Percentiles rank a stretch among this genome's conserved stretches.
phyloP scores from a whole-genome alignment of 2,329 filamentous ascomycete genomes.

The Coniochaeta sp. region DNA sequence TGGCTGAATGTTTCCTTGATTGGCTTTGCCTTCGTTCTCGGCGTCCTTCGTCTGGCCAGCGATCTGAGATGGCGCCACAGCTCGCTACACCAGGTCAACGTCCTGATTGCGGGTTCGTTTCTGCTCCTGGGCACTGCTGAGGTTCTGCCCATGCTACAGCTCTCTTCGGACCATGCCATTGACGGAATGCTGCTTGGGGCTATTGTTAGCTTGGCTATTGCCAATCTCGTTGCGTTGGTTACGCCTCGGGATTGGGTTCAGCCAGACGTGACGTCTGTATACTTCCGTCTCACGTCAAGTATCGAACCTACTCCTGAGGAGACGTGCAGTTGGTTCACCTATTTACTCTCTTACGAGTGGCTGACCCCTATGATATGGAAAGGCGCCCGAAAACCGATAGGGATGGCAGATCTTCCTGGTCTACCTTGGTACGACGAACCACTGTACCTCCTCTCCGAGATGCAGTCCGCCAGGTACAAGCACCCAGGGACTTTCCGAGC shows the following conservation, averaged over 20 bases:
- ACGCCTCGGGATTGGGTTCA: slow-evolving; percentile 46
- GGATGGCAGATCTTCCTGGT: slow-evolving; percentile 38
- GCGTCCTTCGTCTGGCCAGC: slow-evolving; percentile 32
- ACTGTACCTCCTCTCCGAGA: slow-evolving; percentile 33
- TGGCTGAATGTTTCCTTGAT: slow-evolving; percentile 27
- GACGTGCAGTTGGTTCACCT: slow-evolving; percentile 44
- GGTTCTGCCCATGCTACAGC: slow-evolving; percentile 10
- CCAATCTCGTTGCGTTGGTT: slow-evolving; percentile 30
- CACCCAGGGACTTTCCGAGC: slow-evolving; percentile 36
- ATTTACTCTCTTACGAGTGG: slow-evolving; percentile 45
- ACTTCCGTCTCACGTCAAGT: slow-evolving; percentile 26
- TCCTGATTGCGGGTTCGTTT: slow-evolving; percentile 29
- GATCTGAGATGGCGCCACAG: slow-evolving; percentile 36
- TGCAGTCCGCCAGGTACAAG: slow-evolving; percentile 34
- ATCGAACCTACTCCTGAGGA: slow-evolving; percentile 41
- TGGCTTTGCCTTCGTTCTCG: slow-evolving; percentile 34
- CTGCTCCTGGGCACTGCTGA: slow-evolving; percentile 22
- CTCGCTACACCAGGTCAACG: slow-evolving; percentile 41
- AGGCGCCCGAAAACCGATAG: slow-evolving; percentile 30
- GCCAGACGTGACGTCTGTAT: slow-evolving; percentile 28
- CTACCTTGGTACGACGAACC: slow-evolving; percentile 51
- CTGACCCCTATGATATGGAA: slow-evolving; percentile 37
- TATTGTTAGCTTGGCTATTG: slow-evolving; percentile 26
- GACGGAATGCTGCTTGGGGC: slow-evolving; percentile 22
- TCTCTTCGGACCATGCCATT: slow-evolving; percentile 13